A percentile compares a stretch with the other conserved stretches of the same genome.
Evolutionary conservation across 2,329 filamentous ascomycete genomes (phyloP).

Genomic region (Colletotrichum aenigma): DNA sequence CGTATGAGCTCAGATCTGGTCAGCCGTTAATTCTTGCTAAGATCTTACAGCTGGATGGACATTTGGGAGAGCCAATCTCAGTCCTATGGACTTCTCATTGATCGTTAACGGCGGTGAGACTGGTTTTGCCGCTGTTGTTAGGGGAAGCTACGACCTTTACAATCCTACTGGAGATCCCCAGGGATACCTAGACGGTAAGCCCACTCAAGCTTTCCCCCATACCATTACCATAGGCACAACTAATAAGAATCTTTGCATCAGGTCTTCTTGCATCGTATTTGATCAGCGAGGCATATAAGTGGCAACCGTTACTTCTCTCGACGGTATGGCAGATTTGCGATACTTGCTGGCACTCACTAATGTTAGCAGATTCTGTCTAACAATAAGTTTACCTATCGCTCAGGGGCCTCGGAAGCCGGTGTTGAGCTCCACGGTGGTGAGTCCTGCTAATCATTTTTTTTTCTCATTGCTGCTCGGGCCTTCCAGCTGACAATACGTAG

Average conservation of each 20-base stretch:
- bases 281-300: constrained; percentile 5
- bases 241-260: not conserved
- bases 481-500: not conserved
- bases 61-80: not conserved
- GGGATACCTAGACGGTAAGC: not conserved
- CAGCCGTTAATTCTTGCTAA: not conserved
- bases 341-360: not conserved
- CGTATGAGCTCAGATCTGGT: not conserved
- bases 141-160: not conserved
- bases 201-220: no score
- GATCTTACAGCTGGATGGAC: not conserved
- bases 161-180: not conserved
- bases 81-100: constrained; percentile 15
- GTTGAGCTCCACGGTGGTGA: not conserved
- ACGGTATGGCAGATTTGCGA: not conserved
- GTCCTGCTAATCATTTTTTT: not conserved
- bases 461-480: not conserved
- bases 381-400: not conserved
- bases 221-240: no score
- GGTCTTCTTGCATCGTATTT: constrained; percentile 3
- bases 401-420: not conserved
- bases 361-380: not conserved
- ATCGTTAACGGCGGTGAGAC: not conserved
- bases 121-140: constrained; percentile 2
- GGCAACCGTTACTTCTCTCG: constrained; percentile 3